Evolutionary conservation across 768 basidiomycete genomes (phyloP), one percentile per base, ranked within the genome.

Genomic region (Mycena vitilis): DNA sequence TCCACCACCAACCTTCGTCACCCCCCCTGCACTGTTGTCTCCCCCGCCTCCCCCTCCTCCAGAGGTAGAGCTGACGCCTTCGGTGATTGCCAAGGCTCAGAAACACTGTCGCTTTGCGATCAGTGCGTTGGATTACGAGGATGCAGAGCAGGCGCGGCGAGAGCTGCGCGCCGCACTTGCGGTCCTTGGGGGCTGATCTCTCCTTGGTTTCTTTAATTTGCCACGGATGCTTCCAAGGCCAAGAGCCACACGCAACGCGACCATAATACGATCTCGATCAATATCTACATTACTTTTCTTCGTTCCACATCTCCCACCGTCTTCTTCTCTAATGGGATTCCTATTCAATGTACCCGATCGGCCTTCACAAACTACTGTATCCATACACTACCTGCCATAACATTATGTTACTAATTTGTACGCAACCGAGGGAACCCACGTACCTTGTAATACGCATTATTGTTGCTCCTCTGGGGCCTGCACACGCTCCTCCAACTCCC

Each of bases 111-210:
- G 88, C 60, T 98, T 92, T 81, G 97, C 97, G 9, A 94, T 98
- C 65, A 95, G 94, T 37, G 89, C 98, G n/a, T 83, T 99, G 62
- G 95, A 98, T 75, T 98, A 96, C 77, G 97, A 99, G 76, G 97
- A 99, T 78, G 84, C 85, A 12, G 92, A 93, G 70, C 93, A 94
- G 73, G 97, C 97, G 20, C 86, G 87, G 75, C 91, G 87, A 76
- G 95, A 99, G 79, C 79, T 99, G 71, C 84, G 87, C 71, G 83
- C 87, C 42, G 97, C 97, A 16, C 79, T 99, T 69, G 84, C 82
- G 38, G 78, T 88, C 40, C 81, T 95, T 23, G 92, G 89, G 25
- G 89, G 82, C 5, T 87, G 75, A 79, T 69, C 40, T 15, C 51
- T 54, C 48, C 45, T 56, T 51, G 48, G 20, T 57, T 62, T 8